A percentile compares a stretch with the other conserved stretches of the same genome.
Evolutionary conservation across 768 basidiomycete genomes (phyloP).

Genomic region (Calocybe cyanea): DNA sequence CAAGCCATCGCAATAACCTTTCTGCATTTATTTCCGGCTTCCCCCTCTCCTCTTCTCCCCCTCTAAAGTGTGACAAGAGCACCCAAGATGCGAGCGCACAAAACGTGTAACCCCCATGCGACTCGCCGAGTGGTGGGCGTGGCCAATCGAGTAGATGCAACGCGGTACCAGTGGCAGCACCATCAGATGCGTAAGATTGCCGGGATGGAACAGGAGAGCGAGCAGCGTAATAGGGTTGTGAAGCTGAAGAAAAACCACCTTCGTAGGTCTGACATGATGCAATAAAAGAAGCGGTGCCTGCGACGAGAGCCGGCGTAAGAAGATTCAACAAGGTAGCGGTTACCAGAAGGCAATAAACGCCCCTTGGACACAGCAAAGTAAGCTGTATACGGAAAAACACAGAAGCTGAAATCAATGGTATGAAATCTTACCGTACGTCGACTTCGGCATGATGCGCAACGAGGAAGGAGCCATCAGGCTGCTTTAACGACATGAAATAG

Average conservation of each 20-base stretch:
- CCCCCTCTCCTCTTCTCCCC: constrained; percentile 14
- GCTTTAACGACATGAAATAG: constrained; percentile 91
- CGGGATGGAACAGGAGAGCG: constrained; percentile 26
- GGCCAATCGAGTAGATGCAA: constrained; percentile 25
- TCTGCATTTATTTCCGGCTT: constrained; percentile 51
- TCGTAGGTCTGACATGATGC: constrained; percentile 96
- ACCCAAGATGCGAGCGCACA: constrained; percentile 87
- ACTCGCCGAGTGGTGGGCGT: constrained; percentile 85
- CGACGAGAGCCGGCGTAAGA: constrained; percentile 82
- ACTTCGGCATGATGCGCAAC: constrained; percentile 88
- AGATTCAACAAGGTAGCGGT: constrained; percentile 81
- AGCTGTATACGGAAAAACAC: no score
- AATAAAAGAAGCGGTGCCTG: constrained; percentile 74
- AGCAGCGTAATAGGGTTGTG: constrained; percentile 59
- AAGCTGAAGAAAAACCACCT: constrained; percentile 85
- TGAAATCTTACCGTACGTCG: constrained; percentile 75
- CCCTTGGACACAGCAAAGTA: constrained; percentile 40
- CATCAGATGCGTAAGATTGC: not conserved
- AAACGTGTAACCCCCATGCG: constrained; percentile 97
- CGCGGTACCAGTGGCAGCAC: not conserved
- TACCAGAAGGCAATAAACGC: constrained; percentile 88
- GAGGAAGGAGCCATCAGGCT: constrained; percentile 88
- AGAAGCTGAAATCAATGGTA: not conserved
- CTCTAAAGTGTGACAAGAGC: constrained; percentile 60
- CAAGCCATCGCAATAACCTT: constrained; percentile 74